phyloP scores from a whole-genome alignment of 371 early-diverging fungal species.

The Smittium culicis region DNA sequence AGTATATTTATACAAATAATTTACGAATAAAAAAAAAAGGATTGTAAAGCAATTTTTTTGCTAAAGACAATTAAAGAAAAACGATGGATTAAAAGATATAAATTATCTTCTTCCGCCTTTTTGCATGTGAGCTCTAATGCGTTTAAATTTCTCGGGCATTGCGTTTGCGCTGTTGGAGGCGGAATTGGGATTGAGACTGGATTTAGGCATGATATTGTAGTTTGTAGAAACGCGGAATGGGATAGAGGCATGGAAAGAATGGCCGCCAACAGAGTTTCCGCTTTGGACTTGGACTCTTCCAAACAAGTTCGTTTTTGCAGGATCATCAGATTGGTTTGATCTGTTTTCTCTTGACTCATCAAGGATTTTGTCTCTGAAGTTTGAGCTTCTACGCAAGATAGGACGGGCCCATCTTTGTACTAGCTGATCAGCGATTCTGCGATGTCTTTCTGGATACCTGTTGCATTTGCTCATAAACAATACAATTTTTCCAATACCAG shows the following conservation, averaged over 20 bases:
- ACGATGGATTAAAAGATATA: too few relatives aligned
- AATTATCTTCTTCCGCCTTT: background rate
- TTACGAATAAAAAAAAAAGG: too few relatives aligned
- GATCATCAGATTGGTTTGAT: slow-evolving; percentile 4
- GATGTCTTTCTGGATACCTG: slow-evolving; percentile 56
- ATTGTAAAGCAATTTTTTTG: too few relatives aligned
- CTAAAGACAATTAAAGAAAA: too few relatives aligned
- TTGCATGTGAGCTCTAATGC: background rate
- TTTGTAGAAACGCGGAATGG: slow-evolving; percentile 20
- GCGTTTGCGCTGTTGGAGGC: background rate
- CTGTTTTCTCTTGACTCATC: slow-evolving; percentile 12
- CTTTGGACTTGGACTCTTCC: slow-evolving; percentile 21
- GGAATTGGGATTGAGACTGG: slow-evolving; percentile 11
- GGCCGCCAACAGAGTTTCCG: slow-evolving; percentile 16
- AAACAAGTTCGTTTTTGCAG: slow-evolving; percentile 6
- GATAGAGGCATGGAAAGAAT: slow-evolving; percentile 20
- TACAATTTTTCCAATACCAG: slow-evolving; percentile 83
- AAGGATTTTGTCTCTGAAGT: slow-evolving; percentile 46
- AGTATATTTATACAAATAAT: too few relatives aligned
- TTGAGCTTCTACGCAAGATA: slow-evolving; percentile 60
- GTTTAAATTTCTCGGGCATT: slow-evolving; percentile 8
- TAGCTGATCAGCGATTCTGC: slow-evolving; percentile 64
- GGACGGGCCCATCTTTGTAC: slow-evolving; percentile 81
- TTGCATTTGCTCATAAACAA: slow-evolving; percentile 88
- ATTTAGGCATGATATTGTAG: slow-evolving; percentile 30